phyloP scores from a whole-genome alignment of 371 early-diverging fungal genomes.

The Conidiobolus incongruus region DNA sequence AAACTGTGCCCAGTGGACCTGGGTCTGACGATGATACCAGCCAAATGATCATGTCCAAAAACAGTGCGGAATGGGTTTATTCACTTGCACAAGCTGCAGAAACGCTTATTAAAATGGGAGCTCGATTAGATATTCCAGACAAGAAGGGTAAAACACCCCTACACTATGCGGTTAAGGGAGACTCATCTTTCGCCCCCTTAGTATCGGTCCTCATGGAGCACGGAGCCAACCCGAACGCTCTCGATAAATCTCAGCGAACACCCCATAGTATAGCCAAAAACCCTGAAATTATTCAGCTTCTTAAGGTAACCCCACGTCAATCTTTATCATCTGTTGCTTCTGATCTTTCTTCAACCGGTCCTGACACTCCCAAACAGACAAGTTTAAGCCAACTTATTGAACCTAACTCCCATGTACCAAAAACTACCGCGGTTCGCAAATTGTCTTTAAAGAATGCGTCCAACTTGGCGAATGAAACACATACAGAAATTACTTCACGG shows the following conservation, averaged over 20 bases:
- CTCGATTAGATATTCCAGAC: conserved; percentile 29
- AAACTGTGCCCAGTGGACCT: conserved; percentile 9
- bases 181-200: neutral
- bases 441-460: too few relatives aligned
- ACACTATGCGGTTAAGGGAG: conserved; percentile 35
- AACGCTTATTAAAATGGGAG: conserved; percentile 25
- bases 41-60: conserved; percentile 7
- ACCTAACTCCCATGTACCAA: too few relatives aligned
- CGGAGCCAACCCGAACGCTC: neutral
- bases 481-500: too few relatives aligned
- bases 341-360: too few relatives aligned
- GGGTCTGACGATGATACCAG: too few relatives aligned
- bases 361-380: too few relatives aligned
- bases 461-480: too few relatives aligned
- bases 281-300: neutral
- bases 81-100: conserved; percentile 23
- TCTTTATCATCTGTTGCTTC: too few relatives aligned
- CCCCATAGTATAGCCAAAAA: neutral
- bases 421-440: too few relatives aligned
- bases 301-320: neutral
- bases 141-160: conserved; percentile 35
- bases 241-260: neutral
- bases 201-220: neutral
- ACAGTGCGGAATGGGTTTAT: conserved; percentile 6
- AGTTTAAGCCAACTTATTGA: too few relatives aligned